These are phyloP conservation scores for Fusarium luffae DNA, from an alignment of 2,329 filamentous ascomycete genomes.

Conservation along the genomic window DNA sequence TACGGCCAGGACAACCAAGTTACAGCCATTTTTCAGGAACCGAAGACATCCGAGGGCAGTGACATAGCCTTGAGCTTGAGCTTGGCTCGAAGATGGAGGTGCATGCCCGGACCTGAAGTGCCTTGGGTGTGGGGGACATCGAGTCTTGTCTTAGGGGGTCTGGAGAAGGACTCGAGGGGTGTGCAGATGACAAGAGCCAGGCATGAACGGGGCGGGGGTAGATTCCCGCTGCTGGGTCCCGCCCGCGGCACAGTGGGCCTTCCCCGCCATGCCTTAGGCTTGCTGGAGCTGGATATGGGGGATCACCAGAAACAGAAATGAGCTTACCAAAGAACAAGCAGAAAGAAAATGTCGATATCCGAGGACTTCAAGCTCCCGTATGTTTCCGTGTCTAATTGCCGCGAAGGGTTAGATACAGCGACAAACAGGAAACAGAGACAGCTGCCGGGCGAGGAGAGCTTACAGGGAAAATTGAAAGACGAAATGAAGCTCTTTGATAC, in stretches of 20 bases:
- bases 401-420: conserved; percentile 10
- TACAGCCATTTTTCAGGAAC: conserved; percentile 37
- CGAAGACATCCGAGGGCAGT: conserved; percentile 44
- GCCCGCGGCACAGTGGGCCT: conserved; percentile 38
- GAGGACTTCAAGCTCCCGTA: conserved; percentile 12
- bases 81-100: conserved; percentile 20
- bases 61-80: conserved; percentile 8
- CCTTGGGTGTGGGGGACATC: conserved; percentile 31
- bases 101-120: conserved; percentile 33
- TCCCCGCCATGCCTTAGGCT: conserved; percentile 19
- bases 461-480: conserved; percentile 31
- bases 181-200: conserved; percentile 16
- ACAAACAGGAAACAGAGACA: conserved; percentile 1
- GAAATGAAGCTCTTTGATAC: conserved; percentile 14
- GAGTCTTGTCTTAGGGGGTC: conserved; percentile 25
- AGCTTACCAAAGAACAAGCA: conserved; percentile 38
- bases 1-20: conserved; percentile 27
- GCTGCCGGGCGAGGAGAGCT: conserved; percentile 10
- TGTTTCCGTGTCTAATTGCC: conserved; percentile 28
- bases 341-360: conserved; percentile 29
- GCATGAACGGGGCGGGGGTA: conserved; percentile 40
- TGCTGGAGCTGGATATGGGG: conserved; percentile 20
- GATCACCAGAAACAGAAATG: conserved; percentile 15
- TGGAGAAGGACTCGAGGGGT: conserved; percentile 15
- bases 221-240: conserved; percentile 37